Evolutionary conservation across 2,329 filamentous ascomycete species (phyloP), one percentile per base, ranked within the genome.

Genomic region (Aspergillus arachidicola): DNA sequence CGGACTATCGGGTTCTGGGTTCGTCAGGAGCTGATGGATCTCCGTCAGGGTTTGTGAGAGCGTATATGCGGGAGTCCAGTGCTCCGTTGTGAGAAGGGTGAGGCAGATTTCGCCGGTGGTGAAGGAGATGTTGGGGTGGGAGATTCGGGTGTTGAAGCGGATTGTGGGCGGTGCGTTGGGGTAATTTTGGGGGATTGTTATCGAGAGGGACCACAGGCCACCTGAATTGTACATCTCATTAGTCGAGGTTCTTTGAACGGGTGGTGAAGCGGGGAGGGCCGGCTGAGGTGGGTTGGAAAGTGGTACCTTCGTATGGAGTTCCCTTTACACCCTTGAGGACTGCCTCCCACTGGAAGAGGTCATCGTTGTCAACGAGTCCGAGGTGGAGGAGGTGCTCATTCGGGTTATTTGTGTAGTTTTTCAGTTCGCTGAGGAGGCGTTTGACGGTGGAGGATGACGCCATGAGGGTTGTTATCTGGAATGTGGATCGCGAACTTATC

Each of bases 41-140:
- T 82, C 81, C 10, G 77, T 77, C 58, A 83, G 70, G 2, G 79
- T 82, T n/a, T 72, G 74, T 16, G 75, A 78, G 5, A 98, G 85
- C 46, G 90, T 94, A 78, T 97, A 95, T 21, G 92, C 89, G 1
- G 94, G 92, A 63, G 91, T 91, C 94, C 94, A 98, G 21, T 89
- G 85, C 73, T 82, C 79, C 0, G 81, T 83, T 64, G 86, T 88
- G 57, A 99, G 84, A 66, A 98, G 85, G 75, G 97, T 95, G 32
- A 98, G 87, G 78, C 95, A 99, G 74, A 99, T 95, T 79, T 97
- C 94, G 70, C 95, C 95, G 2, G 88, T 93, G 45, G 83, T 81
- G 75, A 87, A 88, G 65, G 85, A 81, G 53, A 91, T 88, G 79
- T 97, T 97, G 55, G 94, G 89, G 81, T 97, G 93, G 72, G 92